Evolutionary conservation across 2,329 filamentous ascomycete species (phyloP).

Genomic region (Coniochaeta sp.): DNA sequence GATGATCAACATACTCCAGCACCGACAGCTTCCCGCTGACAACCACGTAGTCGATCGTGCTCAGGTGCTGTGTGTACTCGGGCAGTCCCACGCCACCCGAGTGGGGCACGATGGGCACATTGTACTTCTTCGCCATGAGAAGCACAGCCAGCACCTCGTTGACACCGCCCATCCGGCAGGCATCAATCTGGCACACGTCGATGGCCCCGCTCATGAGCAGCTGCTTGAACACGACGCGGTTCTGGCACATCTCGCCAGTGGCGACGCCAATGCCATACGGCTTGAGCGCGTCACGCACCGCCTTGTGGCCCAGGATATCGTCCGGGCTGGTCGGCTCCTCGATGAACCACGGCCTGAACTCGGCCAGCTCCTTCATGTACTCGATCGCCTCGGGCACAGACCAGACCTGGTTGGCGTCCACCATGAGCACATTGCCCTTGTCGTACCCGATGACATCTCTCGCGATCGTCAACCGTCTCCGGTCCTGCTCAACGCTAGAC

Average conservation of each 20-base stretch:
- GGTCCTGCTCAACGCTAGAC: conserved; percentile 63
- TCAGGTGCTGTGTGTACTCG: conserved; percentile 89
- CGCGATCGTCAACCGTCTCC: conserved; percentile 62
- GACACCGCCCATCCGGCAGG: conserved; percentile 81
- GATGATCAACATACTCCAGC: conserved; percentile 85
- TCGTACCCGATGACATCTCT: conserved; percentile 77
- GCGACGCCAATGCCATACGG: conserved; percentile 74
- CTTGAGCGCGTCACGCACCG: conserved; percentile 71
- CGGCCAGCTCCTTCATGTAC: conserved; percentile 74
- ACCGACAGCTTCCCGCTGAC: conserved; percentile 75
- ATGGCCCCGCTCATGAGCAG: conserved; percentile 72
- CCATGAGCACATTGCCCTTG: conserved; percentile 78
- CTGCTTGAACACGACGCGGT: conserved; percentile 91
- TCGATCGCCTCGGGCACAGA: conserved; percentile 81
- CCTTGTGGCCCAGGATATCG: conserved; percentile 82
- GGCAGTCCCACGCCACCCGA: conserved; percentile 83
- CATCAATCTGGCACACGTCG: conserved; percentile 84
- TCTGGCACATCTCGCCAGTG: conserved; percentile 93
- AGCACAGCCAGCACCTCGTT: conserved; percentile 90
- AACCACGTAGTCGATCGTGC: conserved; percentile 86
- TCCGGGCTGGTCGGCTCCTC: conserved; percentile 90
- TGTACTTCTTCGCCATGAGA: conserved; percentile 72
- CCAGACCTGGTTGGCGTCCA: conserved; percentile 92
- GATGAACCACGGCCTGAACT: conserved; percentile 90
- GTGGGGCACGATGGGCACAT: conserved; percentile 80